Base-by-base conservation (phyloP, 1,284 basidiomycete species). In the Cerrena zonata region DNA sequence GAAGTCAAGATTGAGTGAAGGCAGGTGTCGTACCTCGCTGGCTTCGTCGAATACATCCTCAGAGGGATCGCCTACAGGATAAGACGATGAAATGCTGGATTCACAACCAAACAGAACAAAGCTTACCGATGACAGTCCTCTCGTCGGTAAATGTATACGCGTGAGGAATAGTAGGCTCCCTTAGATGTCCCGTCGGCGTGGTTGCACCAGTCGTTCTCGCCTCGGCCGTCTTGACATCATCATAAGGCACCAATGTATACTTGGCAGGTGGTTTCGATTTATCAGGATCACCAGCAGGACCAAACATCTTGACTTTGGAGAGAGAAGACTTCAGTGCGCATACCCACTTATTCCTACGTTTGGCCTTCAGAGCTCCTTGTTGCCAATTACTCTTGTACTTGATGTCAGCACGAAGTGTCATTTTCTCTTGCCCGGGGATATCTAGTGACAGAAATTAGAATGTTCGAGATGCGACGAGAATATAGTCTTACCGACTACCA, bases 361-460 rank as follows among this genome's bases (percentile, higher is more conserved):
- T 79, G 3, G 78, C 82, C 75, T 83, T 92, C 38, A 94, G 70
- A 0, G 83, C 80, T 21, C 81, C 83, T 61, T 91, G 87, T 66
- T 93, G 91, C 74, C 84, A 88, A 65, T 94, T 95, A 58, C 84
- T 86, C 73, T 92, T 94, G 76, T 93, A 94, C 66, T 86, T 88
- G 69, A 95, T 95, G 62, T 89, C 86, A 23, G 87, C 86, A 54
- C 80, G 80, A 18, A 95, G 74, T 0, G 78, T 76, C 76, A 95
- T 80, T 66, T 86, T 91, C 54, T 77, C 78, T 65, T 95, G 92
- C 3, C 79, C 87, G 21, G 86, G 86, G 59, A 94, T 88, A 66
- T 93, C 91, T 79, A 70, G 55, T n/a, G n/a, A n/a, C n/a, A n/a
- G n/a, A n/a, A n/a, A n/a, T n/a, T n/a, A n/a, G n/a, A n/a, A n/a